Evolutionary conservation across 2,329 filamentous ascomycete genomes (phyloP).

Genomic region (Alternaria sp.): DNA sequence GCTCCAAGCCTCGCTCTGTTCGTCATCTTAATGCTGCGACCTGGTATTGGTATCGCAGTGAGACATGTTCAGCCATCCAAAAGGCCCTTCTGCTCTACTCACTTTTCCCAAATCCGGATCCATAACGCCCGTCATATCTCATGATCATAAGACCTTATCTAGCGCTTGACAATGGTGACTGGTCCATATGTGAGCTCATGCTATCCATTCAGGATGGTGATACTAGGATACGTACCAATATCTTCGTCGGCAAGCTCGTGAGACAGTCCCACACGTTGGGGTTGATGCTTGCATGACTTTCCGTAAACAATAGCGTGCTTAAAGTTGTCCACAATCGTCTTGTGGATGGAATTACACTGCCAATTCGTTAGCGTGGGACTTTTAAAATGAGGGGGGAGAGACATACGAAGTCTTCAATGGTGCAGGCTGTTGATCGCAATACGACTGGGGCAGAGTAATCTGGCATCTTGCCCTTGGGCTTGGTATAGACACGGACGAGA

Average conservation of each 20-base stretch:
- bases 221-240: conserved; percentile 72
- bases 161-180: conserved; percentile 56
- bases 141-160: conserved; percentile 31
- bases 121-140: conserved; percentile 28
- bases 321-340: conserved; percentile 94
- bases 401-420: conserved; percentile 96
- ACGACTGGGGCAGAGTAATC: conserved; percentile 95
- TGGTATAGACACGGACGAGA: conserved; percentile 92
- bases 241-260: conserved; percentile 97
- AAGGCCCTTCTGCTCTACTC: conserved; percentile 37
- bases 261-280: conserved; percentile 87
- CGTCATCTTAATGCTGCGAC: conserved; percentile 40
- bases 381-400: conserved; percentile 17
- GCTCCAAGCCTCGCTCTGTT: conserved; percentile 39
- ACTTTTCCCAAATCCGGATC: conserved; percentile 29
- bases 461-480: conserved; percentile 93
- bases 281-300: conserved; percentile 98
- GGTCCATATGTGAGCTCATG: conserved; percentile 36
- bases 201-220: conserved; percentile 17
- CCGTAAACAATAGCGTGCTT: conserved; percentile 96
- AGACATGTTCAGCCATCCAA: conserved; percentile 45
- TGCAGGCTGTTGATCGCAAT: conserved; percentile 80
- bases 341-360: conserved; percentile 96
- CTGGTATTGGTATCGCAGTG: conserved; percentile 38
- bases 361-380: conserved; percentile 47